phyloP scores from a whole-genome alignment of 768 basidiomycete species.

The Xerocomellus amylosporus region DNA sequence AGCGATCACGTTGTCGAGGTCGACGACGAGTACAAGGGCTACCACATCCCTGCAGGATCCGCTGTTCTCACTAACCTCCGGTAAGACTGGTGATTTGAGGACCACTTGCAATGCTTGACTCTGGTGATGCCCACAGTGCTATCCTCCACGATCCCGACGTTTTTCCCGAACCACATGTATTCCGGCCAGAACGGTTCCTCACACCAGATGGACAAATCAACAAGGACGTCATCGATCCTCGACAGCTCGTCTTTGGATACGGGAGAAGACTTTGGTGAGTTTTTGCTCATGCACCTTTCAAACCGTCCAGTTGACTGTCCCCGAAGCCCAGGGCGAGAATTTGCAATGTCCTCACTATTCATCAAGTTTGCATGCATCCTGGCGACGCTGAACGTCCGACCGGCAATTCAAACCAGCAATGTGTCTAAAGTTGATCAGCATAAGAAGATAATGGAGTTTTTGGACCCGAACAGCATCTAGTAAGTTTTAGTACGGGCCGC shows the following conservation, averaged over 20 bases:
- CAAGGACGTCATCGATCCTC: conserved; percentile 1
- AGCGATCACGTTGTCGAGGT: conserved; percentile 1
- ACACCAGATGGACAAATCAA: conserved; percentile 3
- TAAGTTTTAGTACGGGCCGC: background rate
- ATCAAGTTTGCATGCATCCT: conserved; percentile 7
- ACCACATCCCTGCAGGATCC: background rate
- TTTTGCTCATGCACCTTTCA: background rate
- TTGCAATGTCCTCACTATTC: conserved; percentile 3
- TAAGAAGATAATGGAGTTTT: conserved; percentile 1
- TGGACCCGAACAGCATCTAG: conserved; percentile 7
- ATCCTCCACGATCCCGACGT: conserved; percentile 51
- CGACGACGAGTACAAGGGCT: conserved; percentile 5
- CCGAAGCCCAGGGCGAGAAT: conserved; percentile 1
- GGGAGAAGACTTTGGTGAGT: conserved; percentile 4
- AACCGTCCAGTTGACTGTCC: background rate
- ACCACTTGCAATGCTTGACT: background rate
- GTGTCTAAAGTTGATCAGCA: background rate
- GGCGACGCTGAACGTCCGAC: background rate
- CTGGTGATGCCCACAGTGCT: conserved; percentile 18
- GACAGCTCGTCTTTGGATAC: conserved; percentile 3
- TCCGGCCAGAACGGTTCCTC: conserved; percentile 49
- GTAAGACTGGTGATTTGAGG: background rate
- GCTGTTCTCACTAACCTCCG: conserved; percentile 3
- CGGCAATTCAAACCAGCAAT: background rate
- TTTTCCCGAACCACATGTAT: conserved; percentile 55